Evolutionary conservation across 129 eudicot genomes (phyloP), one percentile per base, ranked within the genome.

Genomic region (Solidago caesia): DNA sequence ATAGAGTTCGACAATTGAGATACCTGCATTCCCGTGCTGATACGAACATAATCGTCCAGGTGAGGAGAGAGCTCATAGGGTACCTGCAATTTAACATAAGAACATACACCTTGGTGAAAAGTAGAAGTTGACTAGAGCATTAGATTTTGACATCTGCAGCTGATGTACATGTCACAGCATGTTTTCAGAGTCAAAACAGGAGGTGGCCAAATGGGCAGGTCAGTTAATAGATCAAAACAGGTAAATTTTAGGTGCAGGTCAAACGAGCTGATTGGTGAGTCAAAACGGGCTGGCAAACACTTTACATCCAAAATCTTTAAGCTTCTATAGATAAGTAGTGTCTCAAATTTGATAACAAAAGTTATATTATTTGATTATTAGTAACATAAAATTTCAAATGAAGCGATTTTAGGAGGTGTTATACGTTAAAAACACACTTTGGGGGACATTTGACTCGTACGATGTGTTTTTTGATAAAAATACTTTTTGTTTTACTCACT

Each of bases 11-110:
- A 67, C 58, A 59, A 14, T 47, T 55, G 71, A 44, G 21, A 45
- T 78, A 92, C 98, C 96, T 92, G 98, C 95, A 92, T 81, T 29
- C 98, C 96, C 0, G 86, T 89, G 72, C 77, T 86, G 69, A 92
- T 77, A 70, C 92, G 95, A 63, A 92, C 89, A 85, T 89, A 92
- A 79, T 92, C 90, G 69, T 86, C 90, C 68, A 92, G 79, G 80
- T 85, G 83, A 29, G 85, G 89, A 64, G 98, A 92, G 56, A 85
- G 77, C 82, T 89, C 88, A 79, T 86, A 88, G 39, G 90, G 86
- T 27, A 89, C 96, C 97, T 92, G 71, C 63, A 72, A 39, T 79
- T 62, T n/a, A 46, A 58, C 68, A 77, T 53, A 68, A 63, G 11
- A 45, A 14, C 60, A 21, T 29, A 26, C 42, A 44, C 29, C 21